Evolutionary conservation across 2,329 filamentous ascomycete species (phyloP).

Genomic region (Aureobasidium sp.): DNA sequence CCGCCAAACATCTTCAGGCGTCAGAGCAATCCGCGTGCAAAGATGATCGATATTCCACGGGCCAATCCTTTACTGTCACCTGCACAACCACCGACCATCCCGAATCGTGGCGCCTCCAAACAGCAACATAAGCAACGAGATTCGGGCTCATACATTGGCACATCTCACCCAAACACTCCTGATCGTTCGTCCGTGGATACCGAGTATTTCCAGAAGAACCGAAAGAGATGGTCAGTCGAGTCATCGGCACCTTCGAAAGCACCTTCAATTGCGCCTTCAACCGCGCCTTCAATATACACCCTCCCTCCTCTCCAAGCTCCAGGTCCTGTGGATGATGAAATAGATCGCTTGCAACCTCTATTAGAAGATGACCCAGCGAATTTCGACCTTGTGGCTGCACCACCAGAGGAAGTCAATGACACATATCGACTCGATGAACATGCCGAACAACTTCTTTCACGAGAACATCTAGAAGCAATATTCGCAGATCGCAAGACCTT

Average conservation of each 20-base stretch:
- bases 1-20: neutral
- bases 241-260: neutral
- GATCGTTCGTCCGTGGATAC: neutral
- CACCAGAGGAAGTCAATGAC: constrained; percentile 23
- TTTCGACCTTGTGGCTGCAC: constrained; percentile 43
- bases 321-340: constrained; percentile 28
- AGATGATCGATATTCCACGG: neutral
- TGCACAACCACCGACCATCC: neutral
- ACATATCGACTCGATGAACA: constrained; percentile 53
- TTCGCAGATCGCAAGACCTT: constrained; percentile 56
- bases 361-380: constrained; percentile 46
- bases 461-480: constrained; percentile 55
- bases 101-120: neutral
- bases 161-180: neutral
- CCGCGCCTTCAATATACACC: constrained; percentile 12
- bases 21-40: neutral
- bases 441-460: constrained; percentile 57
- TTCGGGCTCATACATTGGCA: neutral
- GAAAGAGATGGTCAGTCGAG: neutral
- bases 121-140: neutral
- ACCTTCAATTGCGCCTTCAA: neutral
- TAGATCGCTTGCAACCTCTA: constrained; percentile 37
- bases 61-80: neutral
- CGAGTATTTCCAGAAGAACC: neutral
- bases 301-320: constrained; percentile 37